Percentiles rank a stretch among this genome's conserved stretches.
phyloP scores from a whole-genome alignment of 495 filamentous ascomycete species.

The Massariosphaeria phaeospora region DNA sequence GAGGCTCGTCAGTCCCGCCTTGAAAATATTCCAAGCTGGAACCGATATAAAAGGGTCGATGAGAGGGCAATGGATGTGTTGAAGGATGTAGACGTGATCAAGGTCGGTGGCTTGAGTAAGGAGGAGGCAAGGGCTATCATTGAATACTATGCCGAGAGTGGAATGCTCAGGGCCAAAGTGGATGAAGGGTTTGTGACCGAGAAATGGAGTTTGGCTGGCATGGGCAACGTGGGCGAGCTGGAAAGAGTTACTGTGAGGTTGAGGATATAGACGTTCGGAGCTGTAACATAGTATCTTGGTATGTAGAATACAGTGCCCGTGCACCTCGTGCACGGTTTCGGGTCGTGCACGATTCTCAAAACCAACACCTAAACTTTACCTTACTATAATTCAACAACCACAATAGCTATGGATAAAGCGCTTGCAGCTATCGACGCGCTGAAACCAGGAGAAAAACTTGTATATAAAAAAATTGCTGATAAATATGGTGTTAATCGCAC shows the following conservation, averaged over 20 bases:
- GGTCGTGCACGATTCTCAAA: no score
- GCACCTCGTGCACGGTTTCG: no score
- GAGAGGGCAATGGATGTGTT: conserved; percentile 55
- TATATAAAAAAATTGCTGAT: no score
- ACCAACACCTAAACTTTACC: no score
- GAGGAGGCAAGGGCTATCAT: conserved; percentile 72
- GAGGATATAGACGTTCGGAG: conserved; percentile 33
- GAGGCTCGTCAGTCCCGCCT: conserved; percentile 32
- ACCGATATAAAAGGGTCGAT: conserved; percentile 67
- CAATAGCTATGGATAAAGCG: no score
- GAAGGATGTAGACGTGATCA: conserved; percentile 36
- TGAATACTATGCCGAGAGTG: conserved; percentile 91
- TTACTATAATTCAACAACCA: no score
- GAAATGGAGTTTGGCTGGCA: conserved; percentile 77
- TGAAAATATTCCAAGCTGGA: conserved; percentile 47
- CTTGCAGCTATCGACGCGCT: no score
- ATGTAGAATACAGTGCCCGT: no score
- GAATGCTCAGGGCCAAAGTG: conserved; percentile 63
- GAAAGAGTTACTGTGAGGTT: conserved; percentile 38
- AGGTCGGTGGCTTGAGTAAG: conserved; percentile 61
- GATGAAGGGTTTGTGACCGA: conserved; percentile 71
- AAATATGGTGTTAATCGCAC: no score
- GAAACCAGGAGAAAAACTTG: no score
- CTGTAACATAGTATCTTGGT: no score
- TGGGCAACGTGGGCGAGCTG: conserved; percentile 76